These are phyloP conservation scores for Fusarium dlaminii DNA, from an alignment of 2,329 filamentous ascomycete species.

Conservation along the genomic window DNA sequence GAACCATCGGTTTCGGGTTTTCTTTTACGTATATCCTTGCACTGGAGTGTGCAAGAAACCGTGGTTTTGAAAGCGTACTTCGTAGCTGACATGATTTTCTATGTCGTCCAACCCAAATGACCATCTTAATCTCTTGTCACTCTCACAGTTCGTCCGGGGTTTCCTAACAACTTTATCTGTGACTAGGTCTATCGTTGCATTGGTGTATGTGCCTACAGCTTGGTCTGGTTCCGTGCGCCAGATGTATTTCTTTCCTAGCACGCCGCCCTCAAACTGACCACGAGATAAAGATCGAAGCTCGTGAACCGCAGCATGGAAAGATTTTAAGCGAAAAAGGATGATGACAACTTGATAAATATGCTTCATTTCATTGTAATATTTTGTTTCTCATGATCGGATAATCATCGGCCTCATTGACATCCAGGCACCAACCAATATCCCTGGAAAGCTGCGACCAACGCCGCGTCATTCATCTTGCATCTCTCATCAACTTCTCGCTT, in stretches of 20 bases:
- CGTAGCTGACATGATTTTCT: neutral
- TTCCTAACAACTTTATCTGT: too few relatives aligned
- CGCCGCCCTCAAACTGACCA: too few relatives aligned
- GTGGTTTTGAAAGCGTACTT: neutral
- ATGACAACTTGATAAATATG: neutral
- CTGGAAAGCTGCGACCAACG: neutral
- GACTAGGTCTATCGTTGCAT: too few relatives aligned
- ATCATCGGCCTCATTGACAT: neutral
- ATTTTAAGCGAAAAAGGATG: neutral
- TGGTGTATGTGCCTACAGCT: neutral
- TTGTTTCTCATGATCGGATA: neutral
- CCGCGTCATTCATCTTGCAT: neutral
- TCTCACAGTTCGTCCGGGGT: neutral
- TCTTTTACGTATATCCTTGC: conserved; percentile 2
- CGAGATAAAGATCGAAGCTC: neutral
- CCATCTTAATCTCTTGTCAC: neutral
- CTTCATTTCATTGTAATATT: neutral
- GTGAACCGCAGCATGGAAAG: neutral
- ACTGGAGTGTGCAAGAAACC: too few relatives aligned
- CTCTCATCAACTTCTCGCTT: neutral
- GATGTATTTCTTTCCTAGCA: neutral
- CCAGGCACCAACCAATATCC: neutral
- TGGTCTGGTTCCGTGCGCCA: neutral
- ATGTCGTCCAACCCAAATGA: neutral
- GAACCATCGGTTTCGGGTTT: neutral